Base-by-base conservation (phyloP, 495 filamentous ascomycete species). In the Xylaria grammica region DNA sequence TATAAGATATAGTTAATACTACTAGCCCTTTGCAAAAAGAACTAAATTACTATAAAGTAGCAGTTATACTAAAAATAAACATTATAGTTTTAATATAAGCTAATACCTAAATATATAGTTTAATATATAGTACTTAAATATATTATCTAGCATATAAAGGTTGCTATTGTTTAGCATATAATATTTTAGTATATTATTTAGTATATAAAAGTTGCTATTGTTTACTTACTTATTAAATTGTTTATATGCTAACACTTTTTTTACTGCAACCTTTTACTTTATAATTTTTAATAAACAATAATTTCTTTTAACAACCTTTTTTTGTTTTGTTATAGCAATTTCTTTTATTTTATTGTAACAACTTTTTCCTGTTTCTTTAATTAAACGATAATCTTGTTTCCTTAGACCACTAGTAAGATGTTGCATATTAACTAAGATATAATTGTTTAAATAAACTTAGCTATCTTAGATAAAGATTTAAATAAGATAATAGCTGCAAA, bases 391-490 rank as follows among this genome's bases (percentile, higher is more conserved):
- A n/a, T n/a, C n/a, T n/a, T n/a, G n/a, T n/a, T n/a, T n/a, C n/a
- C n/a, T n/a, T n/a, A n/a, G n/a, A n/a, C n/a, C n/a, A n/a, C n/a
- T n/a, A n/a, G n/a, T n/a, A n/a, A n/a, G n/a, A n/a, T n/a, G n/a
- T n/a, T n/a, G n/a, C n/a, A n/a, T n/a, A 51, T 24, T 3, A 24
- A 27, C 17, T 24, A 24, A 13, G 24, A 51, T 27, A 51, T n/a
- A 4, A 24, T 51, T 51, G 8, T 51, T 13, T 51, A 51, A 9
- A 51, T 27, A 51, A 27, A 51, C 17, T 26, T 51, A 13, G 17
- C 20, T 51, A 27, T 51, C 4, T 51, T 51, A 51, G 24, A 51
- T 51, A 9, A 51, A 27, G 11, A 24, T n/a, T 51, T 49, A 49
- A 49, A 49, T 49, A 19, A 49, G 17, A 49, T 49, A 6, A 49